Conservation (phyloP, 352 stramenopile genomes). For the Pythium monospermum region DNA sequence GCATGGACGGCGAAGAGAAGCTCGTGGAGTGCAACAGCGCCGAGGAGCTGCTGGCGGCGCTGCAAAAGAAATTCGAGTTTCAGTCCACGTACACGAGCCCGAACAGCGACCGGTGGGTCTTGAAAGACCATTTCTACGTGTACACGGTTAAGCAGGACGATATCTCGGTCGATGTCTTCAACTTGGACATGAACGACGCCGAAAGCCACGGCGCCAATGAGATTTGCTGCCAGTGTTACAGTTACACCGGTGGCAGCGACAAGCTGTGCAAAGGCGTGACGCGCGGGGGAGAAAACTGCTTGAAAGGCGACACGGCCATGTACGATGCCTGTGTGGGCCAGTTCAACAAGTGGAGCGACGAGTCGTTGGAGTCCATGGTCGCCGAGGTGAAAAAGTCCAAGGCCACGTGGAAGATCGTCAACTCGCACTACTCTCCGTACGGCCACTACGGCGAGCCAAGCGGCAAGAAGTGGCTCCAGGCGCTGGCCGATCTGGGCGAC, state of each 20-base stretch:
- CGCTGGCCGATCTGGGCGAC: constrained; percentile 9
- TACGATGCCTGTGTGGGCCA: constrained; percentile 32
- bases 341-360: constrained; percentile 32
- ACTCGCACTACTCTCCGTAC: constrained; percentile 38
- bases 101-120: constrained; percentile 40
- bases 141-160: constrained; percentile 26
- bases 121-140: constrained; percentile 46
- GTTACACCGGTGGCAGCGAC: constrained; percentile 26
- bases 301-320: constrained; percentile 26
- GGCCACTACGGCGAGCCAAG: constrained; percentile 25
- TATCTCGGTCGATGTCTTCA: constrained; percentile 46
- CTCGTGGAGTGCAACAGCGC: constrained; percentile 15
- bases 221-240: constrained; percentile 45
- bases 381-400: constrained; percentile 27
- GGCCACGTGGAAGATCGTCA: constrained; percentile 44
- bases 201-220: constrained; percentile 30
- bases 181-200: constrained; percentile 46
- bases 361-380: constrained; percentile 22
- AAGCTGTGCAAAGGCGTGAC: constrained; percentile 30
- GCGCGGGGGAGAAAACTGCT: constrained; percentile 24
- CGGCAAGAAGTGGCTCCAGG: constrained; percentile 23
- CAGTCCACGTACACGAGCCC: constrained; percentile 40
- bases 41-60: constrained; percentile 13
- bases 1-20: constrained; percentile 17
- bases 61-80: constrained; percentile 28